Percentiles rank a stretch among this genome's conserved stretches.
These are phyloP conservation scores for Coleophoma cylindrospora DNA, from an alignment of 2,329 filamentous ascomycete species.

Conservation along the genomic window DNA sequence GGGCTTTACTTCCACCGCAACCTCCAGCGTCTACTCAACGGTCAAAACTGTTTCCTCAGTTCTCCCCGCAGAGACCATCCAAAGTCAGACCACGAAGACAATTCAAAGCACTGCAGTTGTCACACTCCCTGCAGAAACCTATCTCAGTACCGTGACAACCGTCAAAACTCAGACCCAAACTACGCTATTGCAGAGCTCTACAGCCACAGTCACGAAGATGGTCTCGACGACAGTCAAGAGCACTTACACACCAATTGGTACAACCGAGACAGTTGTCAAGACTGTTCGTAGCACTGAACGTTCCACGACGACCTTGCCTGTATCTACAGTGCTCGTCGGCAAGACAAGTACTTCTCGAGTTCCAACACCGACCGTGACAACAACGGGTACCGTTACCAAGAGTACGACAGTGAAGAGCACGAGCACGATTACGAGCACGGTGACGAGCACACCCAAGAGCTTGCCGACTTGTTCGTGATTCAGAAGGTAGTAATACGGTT, in stretches of 20 bases:
- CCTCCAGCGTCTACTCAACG: conserved; percentile 2
- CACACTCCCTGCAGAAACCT: background rate
- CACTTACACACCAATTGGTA: background rate
- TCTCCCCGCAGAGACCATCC: background rate
- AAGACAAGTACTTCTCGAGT: background rate
- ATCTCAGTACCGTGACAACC: background rate
- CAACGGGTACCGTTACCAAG: background rate
- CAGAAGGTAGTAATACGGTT: too few relatives aligned
- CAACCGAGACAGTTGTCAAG: background rate
- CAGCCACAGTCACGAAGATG: background rate
- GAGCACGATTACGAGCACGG: background rate
- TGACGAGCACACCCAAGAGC: background rate
- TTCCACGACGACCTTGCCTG: background rate
- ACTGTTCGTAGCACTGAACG: background rate
- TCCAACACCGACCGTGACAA: background rate
- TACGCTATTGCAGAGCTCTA: background rate
- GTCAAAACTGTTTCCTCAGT: conserved; percentile 3
- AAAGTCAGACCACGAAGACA: background rate
- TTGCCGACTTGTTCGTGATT: background rate
- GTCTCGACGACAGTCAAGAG: background rate
- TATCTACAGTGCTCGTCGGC: background rate
- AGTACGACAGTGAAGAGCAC: background rate
- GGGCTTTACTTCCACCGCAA: conserved; percentile 1
- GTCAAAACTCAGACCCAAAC: background rate
- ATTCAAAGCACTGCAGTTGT: background rate